phyloP scores from a whole-genome alignment of 371 early-diverging fungal genomes.

The Mucor circinelloides region DNA sequence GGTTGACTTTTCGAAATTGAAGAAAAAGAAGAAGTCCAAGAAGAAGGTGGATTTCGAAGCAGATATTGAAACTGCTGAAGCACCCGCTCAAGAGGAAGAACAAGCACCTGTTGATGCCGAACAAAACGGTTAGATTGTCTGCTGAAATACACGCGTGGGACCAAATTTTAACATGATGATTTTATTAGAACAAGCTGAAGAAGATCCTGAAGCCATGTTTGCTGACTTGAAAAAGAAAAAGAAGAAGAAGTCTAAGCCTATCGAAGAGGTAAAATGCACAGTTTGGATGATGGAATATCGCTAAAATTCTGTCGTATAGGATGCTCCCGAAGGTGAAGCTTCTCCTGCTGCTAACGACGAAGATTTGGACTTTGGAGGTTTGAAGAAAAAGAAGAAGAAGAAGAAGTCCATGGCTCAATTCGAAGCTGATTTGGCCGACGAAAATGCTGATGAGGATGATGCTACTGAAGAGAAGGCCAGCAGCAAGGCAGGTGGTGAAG shows the following conservation, averaged over 20 bases:
- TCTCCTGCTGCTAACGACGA: conserved; percentile 56
- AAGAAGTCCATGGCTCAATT: conserved; percentile 88
- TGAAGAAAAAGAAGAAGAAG: conserved; percentile 93
- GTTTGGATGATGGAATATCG: not conserved
- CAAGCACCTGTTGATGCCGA: conserved; percentile 18
- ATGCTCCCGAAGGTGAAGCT: conserved; percentile 53
- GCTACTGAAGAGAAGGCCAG: conserved; percentile 35
- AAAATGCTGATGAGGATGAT: conserved; percentile 68
- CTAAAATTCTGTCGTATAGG: conserved; percentile 16
- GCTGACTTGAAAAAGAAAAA: conserved; percentile 89
- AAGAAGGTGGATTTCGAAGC: conserved; percentile 57
- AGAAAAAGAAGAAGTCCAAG: conserved; percentile 62
- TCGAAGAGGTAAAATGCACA: conserved; percentile 33
- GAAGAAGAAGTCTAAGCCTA: conserved; percentile 82
- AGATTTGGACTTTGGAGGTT: conserved; percentile 76
- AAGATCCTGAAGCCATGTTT: conserved; percentile 80
- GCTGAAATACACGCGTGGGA: not conserved
- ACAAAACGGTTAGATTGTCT: conserved; percentile 21
- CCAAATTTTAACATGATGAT: not conserved
- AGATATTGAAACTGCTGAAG: conserved; percentile 26
- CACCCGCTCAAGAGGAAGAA: conserved; percentile 23
- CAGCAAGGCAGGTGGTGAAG: conserved; percentile 54
- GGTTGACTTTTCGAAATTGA: conserved; percentile 57
- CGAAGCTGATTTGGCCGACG: conserved; percentile 86
- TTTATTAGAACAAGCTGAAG: conserved; percentile 39